A percentile compares a stretch with the other conserved stretches of the same genome.
Evolutionary conservation across 306 rosid genomes (phyloP).

Genomic region (Echinosophora koreensis): DNA sequence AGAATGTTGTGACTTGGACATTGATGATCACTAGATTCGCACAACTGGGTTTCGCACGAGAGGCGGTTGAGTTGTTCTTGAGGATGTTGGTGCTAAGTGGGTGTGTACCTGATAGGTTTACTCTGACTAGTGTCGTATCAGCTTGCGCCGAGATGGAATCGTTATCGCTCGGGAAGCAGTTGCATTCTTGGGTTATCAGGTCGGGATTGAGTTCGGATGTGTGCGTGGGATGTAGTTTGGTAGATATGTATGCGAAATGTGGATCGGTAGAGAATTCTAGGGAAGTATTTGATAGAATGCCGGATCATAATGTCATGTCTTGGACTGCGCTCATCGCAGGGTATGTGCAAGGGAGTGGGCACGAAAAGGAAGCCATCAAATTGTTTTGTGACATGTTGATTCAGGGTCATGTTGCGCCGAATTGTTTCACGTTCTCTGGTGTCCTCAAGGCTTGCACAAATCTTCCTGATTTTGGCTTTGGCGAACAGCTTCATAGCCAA

Average conservation of each 20-base stretch:
- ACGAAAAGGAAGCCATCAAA: constrained; percentile 55
- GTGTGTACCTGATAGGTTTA: constrained; percentile 60
- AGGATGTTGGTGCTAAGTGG: constrained; percentile 52
- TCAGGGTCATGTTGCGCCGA: constrained; percentile 55
- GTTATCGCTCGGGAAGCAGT: constrained; percentile 60
- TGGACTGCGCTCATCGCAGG: constrained; percentile 72
- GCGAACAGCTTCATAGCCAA: constrained; percentile 58
- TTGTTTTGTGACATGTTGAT: constrained; percentile 59
- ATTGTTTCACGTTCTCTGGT: constrained; percentile 64
- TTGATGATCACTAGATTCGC: constrained; percentile 70
- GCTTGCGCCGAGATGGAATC: constrained; percentile 55
- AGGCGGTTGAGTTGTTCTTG: constrained; percentile 56
- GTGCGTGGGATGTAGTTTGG: constrained; percentile 66
- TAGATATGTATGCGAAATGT: constrained; percentile 71
- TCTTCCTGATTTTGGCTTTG: constrained; percentile 52
- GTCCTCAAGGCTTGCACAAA: constrained; percentile 68
- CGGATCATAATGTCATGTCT: constrained; percentile 61
- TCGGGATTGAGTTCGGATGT: constrained; percentile 58
- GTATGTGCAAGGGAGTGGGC: constrained; percentile 52
- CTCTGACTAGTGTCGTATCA: constrained; percentile 53
- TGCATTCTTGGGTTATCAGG: constrained; percentile 65
- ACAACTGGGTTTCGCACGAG: constrained; percentile 48
- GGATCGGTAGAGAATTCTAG: constrained; percentile 54
- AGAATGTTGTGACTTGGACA: constrained; percentile 67
- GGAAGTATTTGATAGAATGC: constrained; percentile 56